Percentiles rank a stretch among this genome's conserved stretches.
These are phyloP conservation scores for Chenopodium suecicum DNA, from an alignment of 148 eudicot species.

Conservation along the genomic window DNA sequence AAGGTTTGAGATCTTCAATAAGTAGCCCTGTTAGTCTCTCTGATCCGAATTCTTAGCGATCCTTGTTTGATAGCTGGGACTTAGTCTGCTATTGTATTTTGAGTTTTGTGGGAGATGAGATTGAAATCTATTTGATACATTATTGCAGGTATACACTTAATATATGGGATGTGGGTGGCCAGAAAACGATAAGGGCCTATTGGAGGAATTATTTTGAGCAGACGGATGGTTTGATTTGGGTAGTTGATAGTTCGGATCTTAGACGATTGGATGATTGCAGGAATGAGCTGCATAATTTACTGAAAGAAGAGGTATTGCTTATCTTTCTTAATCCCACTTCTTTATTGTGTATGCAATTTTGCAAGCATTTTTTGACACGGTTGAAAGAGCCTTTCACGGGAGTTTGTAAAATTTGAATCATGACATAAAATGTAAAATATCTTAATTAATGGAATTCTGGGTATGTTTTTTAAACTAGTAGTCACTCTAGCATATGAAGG, in stretches of 20 bases:
- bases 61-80: background rate
- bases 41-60: background rate
- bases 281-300: slow-evolving; percentile 75
- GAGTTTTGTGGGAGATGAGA: background rate
- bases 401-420: too few species aligned
- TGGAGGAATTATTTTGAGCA: slow-evolving; percentile 99
- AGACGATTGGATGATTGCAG: slow-evolving; percentile 89
- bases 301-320: slow-evolving; percentile 83
- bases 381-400: background rate
- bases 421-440: too few species aligned
- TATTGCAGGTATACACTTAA: slow-evolving; percentile 72
- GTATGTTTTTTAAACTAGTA: background rate
- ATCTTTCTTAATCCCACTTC: background rate
- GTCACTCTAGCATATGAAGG: background rate
- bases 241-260: slow-evolving; percentile 96
- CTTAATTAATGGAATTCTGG: background rate
- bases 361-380: background rate
- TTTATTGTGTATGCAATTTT: background rate
- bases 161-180: slow-evolving; percentile 99
- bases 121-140: slow-evolving; percentile 1
- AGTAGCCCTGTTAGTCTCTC: background rate
- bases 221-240: slow-evolving; percentile 98
- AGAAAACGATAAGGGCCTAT: slow-evolving; percentile 89
- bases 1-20: background rate
- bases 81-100: background rate